Percentiles rank a stretch among this genome's conserved stretches.
These are phyloP conservation scores for Cystobasidiopsis lactophilus DNA, from an alignment of 768 basidiomycete species.

Conservation along the genomic window DNA sequence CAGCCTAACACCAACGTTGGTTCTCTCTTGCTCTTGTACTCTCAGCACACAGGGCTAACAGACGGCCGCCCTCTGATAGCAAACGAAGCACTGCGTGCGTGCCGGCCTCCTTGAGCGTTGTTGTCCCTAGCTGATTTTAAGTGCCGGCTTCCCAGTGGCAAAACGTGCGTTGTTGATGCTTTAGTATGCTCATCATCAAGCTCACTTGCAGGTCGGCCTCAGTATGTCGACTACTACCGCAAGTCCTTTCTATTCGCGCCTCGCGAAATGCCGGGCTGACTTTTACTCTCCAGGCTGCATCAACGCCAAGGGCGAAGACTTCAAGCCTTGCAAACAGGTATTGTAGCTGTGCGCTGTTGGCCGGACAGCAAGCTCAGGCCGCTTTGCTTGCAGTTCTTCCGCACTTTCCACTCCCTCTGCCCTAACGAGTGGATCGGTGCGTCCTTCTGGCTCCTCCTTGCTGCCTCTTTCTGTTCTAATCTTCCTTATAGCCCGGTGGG, in stretches of 20 bases:
- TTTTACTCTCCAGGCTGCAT: constrained; percentile 43
- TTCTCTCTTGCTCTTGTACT: constrained; percentile 33
- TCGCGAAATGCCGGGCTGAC: background rate
- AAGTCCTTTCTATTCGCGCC: background rate
- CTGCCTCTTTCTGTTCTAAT: too few relatives aligned
- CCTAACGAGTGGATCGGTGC: constrained; percentile 81
- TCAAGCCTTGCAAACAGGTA: constrained; percentile 80
- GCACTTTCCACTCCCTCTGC: constrained; percentile 85
- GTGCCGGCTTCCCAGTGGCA: background rate
- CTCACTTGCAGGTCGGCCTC: constrained; percentile 30
- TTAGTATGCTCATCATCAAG: background rate
- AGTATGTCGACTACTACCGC: constrained; percentile 91
- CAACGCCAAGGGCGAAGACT: constrained; percentile 91
- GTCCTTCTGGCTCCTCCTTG: background rate
- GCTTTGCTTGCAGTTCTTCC: constrained; percentile 39
- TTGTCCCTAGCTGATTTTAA: background rate
- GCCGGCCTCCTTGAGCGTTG: background rate
- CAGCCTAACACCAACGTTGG: constrained; percentile 23
- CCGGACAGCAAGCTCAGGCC: background rate
- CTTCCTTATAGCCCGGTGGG: too few relatives aligned
- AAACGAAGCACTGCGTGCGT: constrained; percentile 82
- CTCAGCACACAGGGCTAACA: background rate
- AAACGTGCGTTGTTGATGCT: constrained; percentile 3
- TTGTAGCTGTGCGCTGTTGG: background rate
- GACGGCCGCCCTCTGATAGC: constrained; percentile 49